Percentiles rank a stretch among this genome's conserved stretches.
phyloP scores from a whole-genome alignment of 345 rosid species.

The Eucalyptus marginata region DNA sequence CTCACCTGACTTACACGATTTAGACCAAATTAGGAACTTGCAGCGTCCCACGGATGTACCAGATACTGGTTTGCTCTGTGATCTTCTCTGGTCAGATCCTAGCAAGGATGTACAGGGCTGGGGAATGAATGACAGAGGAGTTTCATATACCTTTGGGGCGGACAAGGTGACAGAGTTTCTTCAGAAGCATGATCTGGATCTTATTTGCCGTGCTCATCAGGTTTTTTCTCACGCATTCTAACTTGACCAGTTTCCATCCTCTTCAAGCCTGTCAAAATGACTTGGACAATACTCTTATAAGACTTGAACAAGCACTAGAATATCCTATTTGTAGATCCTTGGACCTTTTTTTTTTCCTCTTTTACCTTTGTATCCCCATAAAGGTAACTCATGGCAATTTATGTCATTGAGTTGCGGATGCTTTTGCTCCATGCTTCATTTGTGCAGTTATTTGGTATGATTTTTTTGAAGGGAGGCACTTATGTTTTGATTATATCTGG shows the following conservation, averaged over 20 bases:
- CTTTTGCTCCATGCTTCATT: not conserved
- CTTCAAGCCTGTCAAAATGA: not conserved
- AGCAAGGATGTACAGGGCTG: conserved; percentile 58
- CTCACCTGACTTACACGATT: conserved; percentile 57
- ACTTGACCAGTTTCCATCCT: not conserved
- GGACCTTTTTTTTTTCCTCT: not conserved
- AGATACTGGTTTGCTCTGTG: conserved; percentile 77
- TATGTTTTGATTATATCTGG: not conserved
- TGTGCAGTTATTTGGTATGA: not conserved
- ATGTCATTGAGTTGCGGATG: not conserved
- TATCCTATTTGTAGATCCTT: not conserved
- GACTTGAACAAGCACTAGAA: not conserved
- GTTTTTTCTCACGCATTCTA: conserved; percentile 4
- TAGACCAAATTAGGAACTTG: conserved; percentile 57
- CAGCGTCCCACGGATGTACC: conserved; percentile 72
- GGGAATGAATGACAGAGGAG: conserved; percentile 90
- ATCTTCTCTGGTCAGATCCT: conserved; percentile 90
- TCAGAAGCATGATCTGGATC: conserved; percentile 69
- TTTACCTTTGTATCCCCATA: not conserved
- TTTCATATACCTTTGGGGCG: conserved; percentile 55
- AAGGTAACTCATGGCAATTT: not conserved
- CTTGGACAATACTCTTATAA: not conserved
- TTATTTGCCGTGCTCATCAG: conserved; percentile 91
- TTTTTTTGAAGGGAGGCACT: not conserved
- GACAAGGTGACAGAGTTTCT: conserved; percentile 71